Evolutionary conservation across 768 basidiomycete genomes (phyloP), one percentile per base, ranked within the genome.

Genomic region (Pulveroboletus sp.): DNA sequence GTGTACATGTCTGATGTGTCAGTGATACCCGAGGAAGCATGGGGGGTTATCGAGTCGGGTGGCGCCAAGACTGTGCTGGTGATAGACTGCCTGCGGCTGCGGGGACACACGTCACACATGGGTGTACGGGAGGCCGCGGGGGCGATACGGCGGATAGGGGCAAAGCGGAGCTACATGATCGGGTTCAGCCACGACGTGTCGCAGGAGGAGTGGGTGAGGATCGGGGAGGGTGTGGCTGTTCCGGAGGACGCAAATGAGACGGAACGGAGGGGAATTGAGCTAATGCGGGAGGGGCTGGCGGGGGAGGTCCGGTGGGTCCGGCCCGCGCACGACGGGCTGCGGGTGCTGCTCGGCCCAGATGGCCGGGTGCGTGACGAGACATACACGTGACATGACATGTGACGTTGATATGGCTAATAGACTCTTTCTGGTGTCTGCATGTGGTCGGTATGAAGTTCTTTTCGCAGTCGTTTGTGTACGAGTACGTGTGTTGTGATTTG

Each of bases 1-100:
- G 72, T 82, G 13, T 94, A 94, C 69, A 75, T 95, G 50, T 85
- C 87, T 23, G 94, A 97, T 64, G 87, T 85, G 35, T 90, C 87
- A 9, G 69, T 78, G 56, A 87, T 95, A 46, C 91, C 93, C 2
- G 80, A 86, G 8, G 75, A 79, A 31, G 78, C 82, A 34, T 90
- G 87, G 87, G 59, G 65, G 17, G 57, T 81, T 43, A 67, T 84
- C 43, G 54, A 64, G 29, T 56, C 51, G 13, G 57, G 53, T 5
- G 42, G 48, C 25, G 53, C 48, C 20, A 66, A 65, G 44, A 73
- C 83, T 2, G 75, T 89, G 21, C 73, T 87, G 50, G 78, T 93
- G 41, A 72, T 93, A 33, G 92, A 95, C 65, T 89, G 88, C 55
- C 72, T 95, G 29, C 75, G 81, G 43, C 73, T 90, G 3, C 60